Percentiles rank a stretch among this genome's conserved stretches.
Conservation (phyloP, 208 protist species). For the Trypanosoma brucei region DNA sequence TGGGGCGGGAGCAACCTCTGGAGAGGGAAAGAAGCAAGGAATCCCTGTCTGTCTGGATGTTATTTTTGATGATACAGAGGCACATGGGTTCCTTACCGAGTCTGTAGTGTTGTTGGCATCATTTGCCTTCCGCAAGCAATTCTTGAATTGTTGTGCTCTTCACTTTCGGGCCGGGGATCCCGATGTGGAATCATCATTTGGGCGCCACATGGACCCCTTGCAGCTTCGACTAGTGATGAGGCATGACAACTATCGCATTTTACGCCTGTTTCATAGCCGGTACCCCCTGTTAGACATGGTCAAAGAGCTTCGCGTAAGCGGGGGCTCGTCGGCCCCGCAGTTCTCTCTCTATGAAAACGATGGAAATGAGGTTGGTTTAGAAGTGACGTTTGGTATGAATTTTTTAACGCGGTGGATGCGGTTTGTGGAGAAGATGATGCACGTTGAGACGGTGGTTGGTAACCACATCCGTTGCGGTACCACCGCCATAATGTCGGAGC, state of each 20-base stretch:
- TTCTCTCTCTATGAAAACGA: slow-evolving; percentile 27
- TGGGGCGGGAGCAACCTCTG: neutral
- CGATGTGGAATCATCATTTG: slow-evolving; percentile 68
- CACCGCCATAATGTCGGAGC: slow-evolving; percentile 22
- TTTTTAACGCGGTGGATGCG: slow-evolving; percentile 70
- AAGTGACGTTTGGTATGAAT: slow-evolving; percentile 54
- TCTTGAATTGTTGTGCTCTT: slow-evolving; percentile 68
- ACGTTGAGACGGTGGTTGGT: slow-evolving; percentile 67
- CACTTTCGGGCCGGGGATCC: slow-evolving; percentile 40
- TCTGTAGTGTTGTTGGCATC: slow-evolving; percentile 68
- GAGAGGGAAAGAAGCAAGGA: slow-evolving; percentile 6
- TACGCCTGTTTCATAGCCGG: slow-evolving; percentile 66
- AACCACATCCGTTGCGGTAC: slow-evolving; percentile 50
- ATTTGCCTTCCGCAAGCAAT: slow-evolving; percentile 82
- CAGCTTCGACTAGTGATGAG: slow-evolving; percentile 51
- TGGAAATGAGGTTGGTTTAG: slow-evolving; percentile 42
- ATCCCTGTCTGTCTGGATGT: slow-evolving; percentile 43
- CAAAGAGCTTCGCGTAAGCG: slow-evolving; percentile 43
- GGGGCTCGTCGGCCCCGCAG: slow-evolving; percentile 7
- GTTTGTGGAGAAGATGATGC: slow-evolving; percentile 66
- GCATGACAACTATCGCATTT: slow-evolving; percentile 42
- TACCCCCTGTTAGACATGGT: slow-evolving; percentile 66
- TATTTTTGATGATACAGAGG: slow-evolving; percentile 52
- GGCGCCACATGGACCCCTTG: slow-evolving; percentile 67
- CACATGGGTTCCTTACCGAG: slow-evolving; percentile 55